Percentiles rank a stretch among this genome's conserved stretches.
These are phyloP conservation scores for Ilyonectria robusta DNA, from an alignment of 2,329 filamentous ascomycete genomes.

Conservation along the genomic window DNA sequence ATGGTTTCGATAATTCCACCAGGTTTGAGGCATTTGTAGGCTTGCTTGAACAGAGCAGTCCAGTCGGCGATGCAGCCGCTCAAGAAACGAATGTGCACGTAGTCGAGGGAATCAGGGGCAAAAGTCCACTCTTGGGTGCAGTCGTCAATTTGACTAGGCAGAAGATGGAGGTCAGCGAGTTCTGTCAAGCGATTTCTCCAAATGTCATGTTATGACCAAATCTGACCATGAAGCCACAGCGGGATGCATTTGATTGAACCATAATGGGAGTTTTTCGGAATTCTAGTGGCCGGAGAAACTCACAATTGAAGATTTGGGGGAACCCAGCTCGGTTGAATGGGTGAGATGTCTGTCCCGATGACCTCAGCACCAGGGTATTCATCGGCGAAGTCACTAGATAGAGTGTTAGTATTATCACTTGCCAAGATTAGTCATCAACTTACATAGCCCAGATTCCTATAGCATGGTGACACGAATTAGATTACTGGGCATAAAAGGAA, in stretches of 20 bases:
- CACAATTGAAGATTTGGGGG: conserved; percentile 22
- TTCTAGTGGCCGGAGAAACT: background rate
- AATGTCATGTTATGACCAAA: background rate
- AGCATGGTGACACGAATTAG: background rate
- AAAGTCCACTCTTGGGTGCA: conserved; percentile 25
- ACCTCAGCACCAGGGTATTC: conserved; percentile 13
- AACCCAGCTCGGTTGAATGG: conserved; percentile 16
- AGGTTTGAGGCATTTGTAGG: conserved; percentile 18
- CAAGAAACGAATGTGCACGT: conserved; percentile 22
- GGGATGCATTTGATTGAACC: background rate
- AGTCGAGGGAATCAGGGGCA: conserved; percentile 14
- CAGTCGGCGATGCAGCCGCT: conserved; percentile 22
- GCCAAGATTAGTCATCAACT: background rate
- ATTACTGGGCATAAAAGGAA: background rate
- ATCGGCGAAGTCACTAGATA: conserved; percentile 20
- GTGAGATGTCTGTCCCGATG: conserved; percentile 19
- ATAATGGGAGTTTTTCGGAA: background rate
- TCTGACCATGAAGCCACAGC: background rate
- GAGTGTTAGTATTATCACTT: too few relatives aligned
- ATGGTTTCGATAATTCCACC: conserved; percentile 23
- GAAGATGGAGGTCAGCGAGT: background rate
- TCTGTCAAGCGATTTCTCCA: background rate
- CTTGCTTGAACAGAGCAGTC: conserved; percentile 14
- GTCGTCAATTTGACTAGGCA: conserved; percentile 24
- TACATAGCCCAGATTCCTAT: conserved; percentile 21